Percentiles rank a stretch among this genome's conserved stretches.
Evolutionary conservation across 2,329 filamentous ascomycete species (phyloP).

Genomic region (Paracamarosporium sp.): DNA sequence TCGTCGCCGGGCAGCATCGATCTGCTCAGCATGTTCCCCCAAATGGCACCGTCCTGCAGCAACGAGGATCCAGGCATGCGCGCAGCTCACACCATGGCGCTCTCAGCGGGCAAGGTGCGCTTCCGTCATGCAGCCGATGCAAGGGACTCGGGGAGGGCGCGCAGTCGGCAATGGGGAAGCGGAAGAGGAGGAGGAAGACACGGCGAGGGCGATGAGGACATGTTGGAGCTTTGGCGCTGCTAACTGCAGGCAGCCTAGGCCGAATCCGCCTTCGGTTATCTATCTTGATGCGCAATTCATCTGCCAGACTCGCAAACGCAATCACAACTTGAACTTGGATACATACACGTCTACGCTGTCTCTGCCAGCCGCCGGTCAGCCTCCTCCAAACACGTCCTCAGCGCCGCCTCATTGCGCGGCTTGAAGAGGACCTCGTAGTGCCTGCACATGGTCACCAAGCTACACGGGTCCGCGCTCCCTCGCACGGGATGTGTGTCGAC

Average conservation of each 20-base stretch:
- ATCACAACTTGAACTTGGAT: no score
- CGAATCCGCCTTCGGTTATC: neutral
- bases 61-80: slow-evolving; percentile 35
- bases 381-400: slow-evolving; percentile 51
- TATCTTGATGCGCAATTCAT: no score
- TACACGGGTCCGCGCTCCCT: slow-evolving; percentile 67
- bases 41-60: slow-evolving; percentile 32
- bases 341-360: neutral
- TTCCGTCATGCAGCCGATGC: slow-evolving; percentile 19
- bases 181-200: neutral
- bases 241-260: neutral
- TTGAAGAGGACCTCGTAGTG: slow-evolving; percentile 66
- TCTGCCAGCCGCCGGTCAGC: slow-evolving; percentile 33
- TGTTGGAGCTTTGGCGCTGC: slow-evolving; percentile 4
- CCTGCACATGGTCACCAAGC: slow-evolving; percentile 66
- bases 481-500: slow-evolving; percentile 66
- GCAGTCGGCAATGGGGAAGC: neutral
- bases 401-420: slow-evolving; percentile 57
- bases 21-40: slow-evolving; percentile 45
- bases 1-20: slow-evolving; percentile 61
- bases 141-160: slow-evolving; percentile 18
- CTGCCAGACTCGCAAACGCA: no score
- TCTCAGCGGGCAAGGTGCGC: slow-evolving; percentile 3
- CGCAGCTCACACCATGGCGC: slow-evolving; percentile 32
- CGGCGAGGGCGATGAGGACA: slow-evolving; percentile 4